Base-by-base conservation (phyloP, 495 filamentous ascomycete species). In the Penicillium simplicissimum region DNA sequence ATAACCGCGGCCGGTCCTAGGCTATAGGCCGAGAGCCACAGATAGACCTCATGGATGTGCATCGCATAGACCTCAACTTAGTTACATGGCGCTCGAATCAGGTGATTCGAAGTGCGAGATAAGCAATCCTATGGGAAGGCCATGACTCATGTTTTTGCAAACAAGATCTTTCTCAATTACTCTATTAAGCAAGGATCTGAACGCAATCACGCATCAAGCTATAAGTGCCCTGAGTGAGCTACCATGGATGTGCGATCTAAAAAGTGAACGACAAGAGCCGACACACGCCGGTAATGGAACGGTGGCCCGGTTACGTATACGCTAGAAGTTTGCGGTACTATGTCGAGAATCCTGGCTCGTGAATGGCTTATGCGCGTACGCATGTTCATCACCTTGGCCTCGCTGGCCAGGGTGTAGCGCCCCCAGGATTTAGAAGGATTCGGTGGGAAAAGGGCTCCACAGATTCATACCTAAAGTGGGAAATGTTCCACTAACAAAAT, bases 11-110 rank as follows among this genome's bases (percentile, higher is more conserved):
- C 51, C 33, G 34, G 33, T n/a, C 23, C 23, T n/a, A 13, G 23
- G 51, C 34, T 49, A 66, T 59, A 60, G 61, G 63, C 61, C 60
- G 52, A 62, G 52, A 58, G 55, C 57, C 60, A 40, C 58, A 60
- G 52, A 58, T 48, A 60, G 60, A 52, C 33, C 47, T 38, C 42
- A 61, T n/a, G n/a, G n/a, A n/a, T 54, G 40, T 57, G 35, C 52
- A 59, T 52, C 71, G 73, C 73, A 72, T 73, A 74, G 66, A 60
- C 70, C 67, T 72, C n/a, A n/a, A n/a, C n/a, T n/a, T n/a, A n/a
- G n/a, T n/a, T n/a, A 73, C 74, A 77, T 65, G 58, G 34, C 45
- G 53, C 43, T 53, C 66, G 49, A 64, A 71, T 77, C 74, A 77
- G 66, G 71, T 77, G 74, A 77, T 73, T 59, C 17, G 42, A 23